Base-by-base conservation (phyloP, 768 basidiomycete genomes). In the Rhizopogon rudus region DNA sequence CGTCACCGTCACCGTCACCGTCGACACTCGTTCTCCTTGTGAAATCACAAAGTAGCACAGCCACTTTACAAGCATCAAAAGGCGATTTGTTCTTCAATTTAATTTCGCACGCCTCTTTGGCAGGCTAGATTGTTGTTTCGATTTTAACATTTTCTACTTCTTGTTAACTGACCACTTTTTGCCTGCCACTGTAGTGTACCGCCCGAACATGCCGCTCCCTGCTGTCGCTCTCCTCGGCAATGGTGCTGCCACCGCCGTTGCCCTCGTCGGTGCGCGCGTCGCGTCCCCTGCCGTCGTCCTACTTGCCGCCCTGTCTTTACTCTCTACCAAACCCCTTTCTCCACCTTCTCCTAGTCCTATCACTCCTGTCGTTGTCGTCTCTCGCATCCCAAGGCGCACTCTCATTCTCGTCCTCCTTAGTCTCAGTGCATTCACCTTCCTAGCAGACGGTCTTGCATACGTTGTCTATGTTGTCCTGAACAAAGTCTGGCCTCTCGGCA, bases 371-470 rank as follows among this genome's bases (percentile, higher is more conserved):
- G 82, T 92, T 70, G 82, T 91, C 65, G 80, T 85, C 53, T 80
- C 78, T 54, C 76, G 80, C 57, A 76, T 85, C 51, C 93, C 93
- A 41, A 86, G 94, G 65, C 83, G 88, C 56, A 79, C 80, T 41
- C 71, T 85, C 57, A 93, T 98, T 66, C 77, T 94, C 45, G 68
- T 78, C 42, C 73, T 91, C 57, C 77, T 95, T 45, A 81, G 87
- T 49, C 73, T 93, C 52, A 66, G 79, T 22, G 80, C 88, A n/a
- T 68, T 87, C 50, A 84, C 87, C 14, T 95, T 84, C 67, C 75
- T 95, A 50, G 70, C 83, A 31, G 92, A 96, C 65, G 93, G 91
- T 13, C 75, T 87, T 33, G 77, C 86, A 14, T 86, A 90, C 62
- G 81, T 88, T 42, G 72, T 81, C 5, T 80, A 77, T 64, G 80